A percentile compares a stretch with the other conserved stretches of the same genome.
phyloP scores from a whole-genome alignment of 306 rosid genomes.

The Luffa aegyptiaca region DNA sequence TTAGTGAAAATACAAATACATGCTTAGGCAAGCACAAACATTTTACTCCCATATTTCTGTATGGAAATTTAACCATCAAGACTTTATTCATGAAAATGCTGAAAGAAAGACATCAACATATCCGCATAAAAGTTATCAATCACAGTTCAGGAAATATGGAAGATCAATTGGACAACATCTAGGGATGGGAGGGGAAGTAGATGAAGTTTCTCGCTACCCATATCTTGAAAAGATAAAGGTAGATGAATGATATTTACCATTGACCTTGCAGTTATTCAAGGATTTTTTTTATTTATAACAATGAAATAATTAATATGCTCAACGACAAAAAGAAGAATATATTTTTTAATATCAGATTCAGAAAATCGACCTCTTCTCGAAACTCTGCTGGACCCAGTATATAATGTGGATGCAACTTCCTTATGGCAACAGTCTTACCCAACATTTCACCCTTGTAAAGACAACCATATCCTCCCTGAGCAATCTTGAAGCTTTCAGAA shows the following conservation, averaged over 20 bases:
- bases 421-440: conserved; percentile 70
- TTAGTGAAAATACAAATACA: not conserved
- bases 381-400: conserved; percentile 56
- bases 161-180: not conserved
- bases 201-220: not conserved
- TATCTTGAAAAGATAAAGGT: not conserved
- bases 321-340: not conserved
- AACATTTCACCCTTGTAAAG: conserved; percentile 80
- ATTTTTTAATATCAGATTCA: not conserved
- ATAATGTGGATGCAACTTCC: conserved; percentile 49
- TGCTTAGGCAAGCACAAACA: not conserved
- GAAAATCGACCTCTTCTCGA: conserved; percentile 51
- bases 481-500: conserved; percentile 67
- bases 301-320: not conserved
- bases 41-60: not conserved
- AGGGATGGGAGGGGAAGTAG: not conserved
- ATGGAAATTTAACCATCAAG: not conserved
- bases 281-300: not conserved
- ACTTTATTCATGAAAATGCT: not conserved
- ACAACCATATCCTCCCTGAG: conserved; percentile 58
- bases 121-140: not conserved
- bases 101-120: not conserved
- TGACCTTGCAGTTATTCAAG: not conserved
- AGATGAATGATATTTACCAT: not conserved
- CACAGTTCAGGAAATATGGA: not conserved